A percentile compares a stretch with the other conserved stretches of the same genome.
phyloP scores from a whole-genome alignment of 2,329 filamentous ascomycete species.

The Tolypocladium tundrense region DNA sequence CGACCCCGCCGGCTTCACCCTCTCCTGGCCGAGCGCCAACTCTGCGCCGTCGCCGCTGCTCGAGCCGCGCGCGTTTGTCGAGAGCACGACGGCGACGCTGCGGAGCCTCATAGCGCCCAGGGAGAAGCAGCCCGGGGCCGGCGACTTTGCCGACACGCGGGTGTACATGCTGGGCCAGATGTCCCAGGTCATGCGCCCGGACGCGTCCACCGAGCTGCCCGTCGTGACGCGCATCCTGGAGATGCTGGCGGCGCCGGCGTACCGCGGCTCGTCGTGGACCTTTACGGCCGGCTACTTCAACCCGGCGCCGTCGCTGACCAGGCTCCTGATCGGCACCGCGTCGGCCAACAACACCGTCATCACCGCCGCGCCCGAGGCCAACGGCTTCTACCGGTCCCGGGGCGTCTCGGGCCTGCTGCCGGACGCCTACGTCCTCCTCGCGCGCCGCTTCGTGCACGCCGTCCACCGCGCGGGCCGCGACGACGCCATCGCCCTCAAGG shows the following conservation, averaged over 20 bases:
- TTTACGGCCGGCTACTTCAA: constrained; percentile 99
- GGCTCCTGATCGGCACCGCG: constrained; percentile 65
- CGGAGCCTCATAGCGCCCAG: constrained; percentile 48
- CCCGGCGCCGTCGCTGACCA: constrained; percentile 74
- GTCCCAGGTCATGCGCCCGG: constrained; percentile 68
- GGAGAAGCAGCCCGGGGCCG: constrained; percentile 4
- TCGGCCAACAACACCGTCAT: constrained; percentile 69
- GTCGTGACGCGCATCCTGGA: constrained; percentile 66
- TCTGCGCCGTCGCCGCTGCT: constrained; percentile 64
- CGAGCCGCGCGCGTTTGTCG: constrained; percentile 58
- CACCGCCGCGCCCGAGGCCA: constrained; percentile 85
- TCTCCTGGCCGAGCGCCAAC: constrained; percentile 69
- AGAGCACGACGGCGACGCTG: constrained; percentile 56
- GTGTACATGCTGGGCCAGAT: constrained; percentile 85
- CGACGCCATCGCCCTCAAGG: constrained; percentile 60
- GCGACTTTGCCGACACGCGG: constrained; percentile 45
- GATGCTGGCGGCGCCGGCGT: constrained; percentile 52
- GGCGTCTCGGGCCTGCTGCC: constrained; percentile 87
- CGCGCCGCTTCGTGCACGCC: constrained; percentile 65
- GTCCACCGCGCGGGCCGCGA: constrained; percentile 35
- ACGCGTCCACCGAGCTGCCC: constrained; percentile 81
- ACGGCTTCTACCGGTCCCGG: constrained; percentile 84
- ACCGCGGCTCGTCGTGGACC: constrained; percentile 70
- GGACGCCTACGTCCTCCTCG: constrained; percentile 82
- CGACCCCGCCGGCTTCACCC: constrained; percentile 44